Base-by-base conservation (phyloP, 345 rosid genomes). In the Angophora floribunda region DNA sequence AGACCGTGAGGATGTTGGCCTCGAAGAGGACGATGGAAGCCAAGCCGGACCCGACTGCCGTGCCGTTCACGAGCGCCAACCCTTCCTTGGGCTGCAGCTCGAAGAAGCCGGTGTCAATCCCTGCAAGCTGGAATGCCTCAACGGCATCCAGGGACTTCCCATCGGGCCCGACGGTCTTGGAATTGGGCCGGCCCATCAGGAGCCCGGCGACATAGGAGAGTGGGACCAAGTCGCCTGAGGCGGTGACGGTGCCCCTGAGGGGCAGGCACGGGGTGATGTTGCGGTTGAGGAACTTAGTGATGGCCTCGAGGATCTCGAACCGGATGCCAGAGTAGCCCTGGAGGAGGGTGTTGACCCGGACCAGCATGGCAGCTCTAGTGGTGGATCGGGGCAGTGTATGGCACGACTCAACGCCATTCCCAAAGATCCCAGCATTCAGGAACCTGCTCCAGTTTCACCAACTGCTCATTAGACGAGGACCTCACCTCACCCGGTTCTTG, bases 261-360 rank as follows among this genome's bases (percentile, higher is more conserved):
- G 92, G 90, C 51, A 91, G 44, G 85, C 92, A 89, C 19, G 92
- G 92, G 55, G 92, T 91, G 55, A 91, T 87, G 88, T 91, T 89
- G 92, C 53, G 85, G 86, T 91, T 91, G 49, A 91, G 88, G 52
- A 91, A 85, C 45, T 86, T 87, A 14, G 92, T 63, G 61, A 89
- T 87, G 86, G 90, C 92, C 50, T 91, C 92, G n/a, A 91, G 89
- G 87, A 91, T 87, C 87, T 89, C 92, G 14, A 89, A 91, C 51
- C 92, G 44, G 53, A 91, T 91, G 88, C 92, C 92, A 6, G 92
- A 91, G 90, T 87, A 91, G 11, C 92, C 92, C 70, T 89, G 92
- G 85, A 91, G 92, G 78, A 91, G 92, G 50, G 92, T 89, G 90
- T 91, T 91, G 90, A 91, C 84, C 70, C 92, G 89, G 85, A 91